A percentile compares a stretch with the other conserved stretches of the same genome.
These are phyloP conservation scores for Microdochium paspali DNA, from an alignment of 2,329 filamentous ascomycete species.

Conservation along the genomic window DNA sequence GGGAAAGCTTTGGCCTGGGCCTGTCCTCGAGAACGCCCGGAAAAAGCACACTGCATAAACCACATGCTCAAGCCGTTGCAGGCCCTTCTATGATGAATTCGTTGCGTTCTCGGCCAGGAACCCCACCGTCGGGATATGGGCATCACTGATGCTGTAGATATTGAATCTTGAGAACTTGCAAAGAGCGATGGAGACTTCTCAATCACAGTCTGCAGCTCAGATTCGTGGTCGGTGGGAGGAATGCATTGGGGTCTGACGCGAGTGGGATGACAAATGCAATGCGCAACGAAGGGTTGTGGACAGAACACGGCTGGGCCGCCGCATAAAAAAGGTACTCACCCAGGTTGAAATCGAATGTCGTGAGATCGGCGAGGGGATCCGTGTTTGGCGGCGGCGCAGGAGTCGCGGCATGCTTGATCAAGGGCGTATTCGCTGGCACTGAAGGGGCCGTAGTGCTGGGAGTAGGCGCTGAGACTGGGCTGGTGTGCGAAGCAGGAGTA, in stretches of 20 bases:
- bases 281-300: not conserved
- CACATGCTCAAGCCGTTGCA: too few species aligned
- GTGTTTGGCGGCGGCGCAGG: not conserved
- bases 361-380: not conserved
- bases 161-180: too few species aligned
- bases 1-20: not conserved
- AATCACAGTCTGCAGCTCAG: too few species aligned
- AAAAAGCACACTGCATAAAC: too few species aligned
- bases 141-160: too few species aligned
- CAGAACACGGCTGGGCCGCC: not conserved
- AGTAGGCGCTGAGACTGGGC: not conserved
- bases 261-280: not conserved
- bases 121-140: too few species aligned
- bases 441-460: not conserved
- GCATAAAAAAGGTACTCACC: not conserved
- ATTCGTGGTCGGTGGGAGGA: not conserved
- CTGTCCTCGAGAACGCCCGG: too few species aligned
- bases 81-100: too few species aligned
- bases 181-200: too few species aligned
- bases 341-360: not conserved
- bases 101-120: too few species aligned
- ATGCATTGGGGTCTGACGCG: not conserved
- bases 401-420: conserved; percentile 1
- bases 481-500: conserved; percentile 3
- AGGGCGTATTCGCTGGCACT: not conserved